Conservation (phyloP, 148 eudicot genomes). For the Rhododendron griersonianum region DNA sequence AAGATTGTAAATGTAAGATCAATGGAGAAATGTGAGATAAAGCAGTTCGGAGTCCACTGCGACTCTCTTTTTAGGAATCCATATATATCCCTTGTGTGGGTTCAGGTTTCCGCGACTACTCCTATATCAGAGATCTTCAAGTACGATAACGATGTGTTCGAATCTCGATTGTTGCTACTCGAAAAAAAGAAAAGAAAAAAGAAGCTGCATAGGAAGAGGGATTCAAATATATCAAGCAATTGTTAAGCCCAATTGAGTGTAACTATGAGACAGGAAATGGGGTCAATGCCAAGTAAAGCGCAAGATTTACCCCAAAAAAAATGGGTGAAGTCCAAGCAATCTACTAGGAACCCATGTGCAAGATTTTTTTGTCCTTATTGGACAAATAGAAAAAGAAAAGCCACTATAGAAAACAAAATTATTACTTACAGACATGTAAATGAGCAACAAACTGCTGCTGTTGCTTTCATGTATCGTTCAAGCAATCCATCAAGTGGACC, state of each 20-base stretch:
- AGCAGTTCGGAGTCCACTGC: background rate
- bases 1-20: background rate
- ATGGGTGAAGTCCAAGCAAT: constrained; percentile 3
- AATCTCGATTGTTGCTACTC: background rate
- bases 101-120: background rate
- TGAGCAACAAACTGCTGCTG: background rate
- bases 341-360: constrained; percentile 5
- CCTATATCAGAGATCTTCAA: background rate
- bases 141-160: background rate
- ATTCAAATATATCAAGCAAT: background rate
- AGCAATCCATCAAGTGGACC: constrained; percentile 1
- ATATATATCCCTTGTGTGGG: background rate
- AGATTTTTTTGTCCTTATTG: background rate
- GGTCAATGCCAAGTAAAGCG: background rate
- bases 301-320: background rate
- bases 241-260: background rate
- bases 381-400: background rate
- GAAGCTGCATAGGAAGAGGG: background rate
- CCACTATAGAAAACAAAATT: background rate
- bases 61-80: background rate
- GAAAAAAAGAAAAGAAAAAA: background rate
- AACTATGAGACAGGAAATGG: background rate
- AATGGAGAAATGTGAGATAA: background rate
- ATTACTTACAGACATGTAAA: background rate
- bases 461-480: background rate